Percentiles rank a stretch among this genome's conserved stretches.
Conservation (phyloP, 1,284 basidiomycete species). For the Ustilago shanxiensis region DNA sequence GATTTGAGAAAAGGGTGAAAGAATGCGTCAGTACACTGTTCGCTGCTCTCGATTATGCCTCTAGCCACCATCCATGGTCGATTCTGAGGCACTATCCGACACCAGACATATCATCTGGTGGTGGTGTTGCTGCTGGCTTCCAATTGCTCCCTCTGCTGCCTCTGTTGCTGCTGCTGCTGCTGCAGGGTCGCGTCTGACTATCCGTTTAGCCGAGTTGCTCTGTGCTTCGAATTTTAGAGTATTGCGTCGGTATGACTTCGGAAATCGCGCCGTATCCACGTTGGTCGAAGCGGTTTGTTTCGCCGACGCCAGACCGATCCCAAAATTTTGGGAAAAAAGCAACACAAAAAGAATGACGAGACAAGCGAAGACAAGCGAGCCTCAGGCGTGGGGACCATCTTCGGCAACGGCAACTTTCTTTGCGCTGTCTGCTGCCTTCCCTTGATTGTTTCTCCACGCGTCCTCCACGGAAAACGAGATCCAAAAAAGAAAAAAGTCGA, state of each 20-base stretch:
- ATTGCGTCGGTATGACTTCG: slow-evolving; percentile 5
- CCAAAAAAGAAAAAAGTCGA: slow-evolving; percentile 13
- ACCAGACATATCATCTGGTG: background rate
- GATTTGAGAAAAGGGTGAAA: slow-evolving; percentile 8
- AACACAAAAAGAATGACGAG: background rate
- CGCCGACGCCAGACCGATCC: slow-evolving; percentile 10
- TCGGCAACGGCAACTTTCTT: slow-evolving; percentile 1
- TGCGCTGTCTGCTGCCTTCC: background rate
- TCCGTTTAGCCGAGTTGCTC: slow-evolving; percentile 12
- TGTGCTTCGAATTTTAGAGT: slow-evolving; percentile 2
- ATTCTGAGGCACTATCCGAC: background rate
- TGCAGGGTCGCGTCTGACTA: slow-evolving; percentile 35
- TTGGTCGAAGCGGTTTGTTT: slow-evolving; percentile 6
- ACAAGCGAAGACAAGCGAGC: slow-evolving; percentile 1
- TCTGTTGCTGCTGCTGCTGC: background rate
- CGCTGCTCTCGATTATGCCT: background rate
- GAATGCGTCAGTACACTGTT: slow-evolving; percentile 13
- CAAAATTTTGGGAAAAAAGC: slow-evolving; percentile 35
- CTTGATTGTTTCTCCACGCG: slow-evolving; percentile 26
- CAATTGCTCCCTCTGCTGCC: background rate
- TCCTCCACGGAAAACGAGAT: slow-evolving; percentile 1
- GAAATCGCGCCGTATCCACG: slow-evolving; percentile 25
- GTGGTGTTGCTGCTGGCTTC: background rate
- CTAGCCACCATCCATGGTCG: background rate
- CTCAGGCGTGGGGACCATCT: slow-evolving; percentile 5